Conservation (phyloP, 2,329 filamentous ascomycete species). For the Fusarium pilosicola region DNA sequence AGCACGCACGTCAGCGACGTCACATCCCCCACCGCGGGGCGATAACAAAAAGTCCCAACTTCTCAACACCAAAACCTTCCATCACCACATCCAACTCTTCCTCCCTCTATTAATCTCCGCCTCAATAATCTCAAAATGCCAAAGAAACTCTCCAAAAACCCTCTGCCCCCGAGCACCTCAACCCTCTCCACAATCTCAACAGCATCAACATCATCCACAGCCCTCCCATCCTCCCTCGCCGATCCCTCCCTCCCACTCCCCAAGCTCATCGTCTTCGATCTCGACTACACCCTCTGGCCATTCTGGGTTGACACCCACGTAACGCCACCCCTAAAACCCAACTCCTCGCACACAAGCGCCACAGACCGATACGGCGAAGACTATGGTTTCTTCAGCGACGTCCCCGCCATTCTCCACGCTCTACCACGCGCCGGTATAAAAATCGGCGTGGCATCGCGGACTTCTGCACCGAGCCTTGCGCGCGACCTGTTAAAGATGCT, state of each 20-base stretch:
- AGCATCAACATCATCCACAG: slow-evolving; percentile 45
- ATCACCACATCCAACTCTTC: not conserved
- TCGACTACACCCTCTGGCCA: slow-evolving; percentile 99
- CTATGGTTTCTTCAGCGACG: slow-evolving; percentile 76
- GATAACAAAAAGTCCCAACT: slow-evolving; percentile 12
- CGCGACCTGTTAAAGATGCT: slow-evolving; percentile 82
- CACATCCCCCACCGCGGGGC: slow-evolving; percentile 20
- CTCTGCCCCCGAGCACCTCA: slow-evolving; percentile 34
- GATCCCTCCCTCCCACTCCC: slow-evolving; percentile 75
- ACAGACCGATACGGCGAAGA: slow-evolving; percentile 70
- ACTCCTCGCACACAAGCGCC: slow-evolving; percentile 54
- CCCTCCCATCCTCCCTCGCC: slow-evolving; percentile 55
- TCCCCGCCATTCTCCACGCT: slow-evolving; percentile 73
- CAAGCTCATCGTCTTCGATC: slow-evolving; percentile 88
- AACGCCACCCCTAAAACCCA: slow-evolving; percentile 72
- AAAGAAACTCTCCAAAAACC: slow-evolving; percentile 47
- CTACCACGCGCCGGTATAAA: slow-evolving; percentile 58
- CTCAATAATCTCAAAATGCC: slow-evolving; percentile 39
- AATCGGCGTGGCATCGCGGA: slow-evolving; percentile 83
- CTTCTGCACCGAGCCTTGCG: slow-evolving; percentile 80
- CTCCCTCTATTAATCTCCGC: not conserved
- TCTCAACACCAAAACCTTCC: slow-evolving; percentile 17
- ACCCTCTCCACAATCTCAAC: slow-evolving; percentile 44
- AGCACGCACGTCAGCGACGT: slow-evolving; percentile 9
- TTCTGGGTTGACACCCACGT: slow-evolving; percentile 98